These are phyloP conservation scores for Lycium barbarum DNA, from an alignment of 257 asterid species.

Conservation along the genomic window DNA sequence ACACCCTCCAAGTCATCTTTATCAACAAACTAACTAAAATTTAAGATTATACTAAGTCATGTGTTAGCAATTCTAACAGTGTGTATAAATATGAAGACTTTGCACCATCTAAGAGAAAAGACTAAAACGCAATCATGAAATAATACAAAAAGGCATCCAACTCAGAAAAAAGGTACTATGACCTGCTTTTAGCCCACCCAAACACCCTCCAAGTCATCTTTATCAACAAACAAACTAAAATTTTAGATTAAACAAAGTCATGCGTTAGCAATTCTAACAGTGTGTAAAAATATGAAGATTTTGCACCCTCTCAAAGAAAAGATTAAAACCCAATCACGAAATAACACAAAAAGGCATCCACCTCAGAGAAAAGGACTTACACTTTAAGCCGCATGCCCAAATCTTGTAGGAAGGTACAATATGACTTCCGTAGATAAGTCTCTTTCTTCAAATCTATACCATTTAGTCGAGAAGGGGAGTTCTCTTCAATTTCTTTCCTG, in stretches of 20 bases:
- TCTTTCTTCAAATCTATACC: conserved; percentile 91
- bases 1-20: not conserved
- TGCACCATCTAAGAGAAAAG: not conserved
- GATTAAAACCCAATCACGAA: not conserved
- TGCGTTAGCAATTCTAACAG: not conserved
- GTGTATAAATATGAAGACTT: not conserved
- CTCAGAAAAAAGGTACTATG: no score
- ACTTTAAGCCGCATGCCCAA: conserved; percentile 95
- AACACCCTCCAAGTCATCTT: conserved; percentile 3
- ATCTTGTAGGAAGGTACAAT: conserved; percentile 84
- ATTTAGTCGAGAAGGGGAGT: conserved; percentile 82
- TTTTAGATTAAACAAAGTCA: not conserved
- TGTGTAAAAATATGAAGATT: not conserved
- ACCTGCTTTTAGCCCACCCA: no score
- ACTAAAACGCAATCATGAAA: not conserved
- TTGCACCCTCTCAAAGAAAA: not conserved
- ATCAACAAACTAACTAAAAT: not conserved
- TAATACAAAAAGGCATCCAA: no score
- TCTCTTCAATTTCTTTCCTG: conserved; percentile 88
- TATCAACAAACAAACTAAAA: not conserved
- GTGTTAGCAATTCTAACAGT: not conserved
- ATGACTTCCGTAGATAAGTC: conserved; percentile 79
- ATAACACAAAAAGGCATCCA: not conserved
- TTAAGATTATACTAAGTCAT: not conserved
- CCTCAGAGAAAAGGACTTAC: conserved; percentile 52